A percentile compares a stretch with the other conserved stretches of the same genome.
Evolutionary conservation across 2,329 filamentous ascomycete genomes (phyloP).

Genomic region (Pseudocercospora pini-densiflorae): DNA sequence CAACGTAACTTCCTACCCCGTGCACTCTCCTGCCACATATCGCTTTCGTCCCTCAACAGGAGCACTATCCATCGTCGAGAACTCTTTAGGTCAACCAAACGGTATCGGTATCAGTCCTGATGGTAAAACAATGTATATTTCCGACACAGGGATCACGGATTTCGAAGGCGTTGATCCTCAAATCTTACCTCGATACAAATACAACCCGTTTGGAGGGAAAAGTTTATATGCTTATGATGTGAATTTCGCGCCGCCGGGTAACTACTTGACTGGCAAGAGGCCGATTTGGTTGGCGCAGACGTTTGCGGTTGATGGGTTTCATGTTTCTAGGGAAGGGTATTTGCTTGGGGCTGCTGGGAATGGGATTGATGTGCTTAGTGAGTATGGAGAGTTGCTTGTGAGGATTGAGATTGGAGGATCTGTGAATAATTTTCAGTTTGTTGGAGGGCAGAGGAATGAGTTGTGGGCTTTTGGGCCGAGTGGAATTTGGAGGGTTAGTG

Average conservation of each 20-base stretch:
- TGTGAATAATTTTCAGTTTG: conserved; percentile 31
- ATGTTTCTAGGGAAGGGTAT: conserved; percentile 28
- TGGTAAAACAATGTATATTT: conserved; percentile 50
- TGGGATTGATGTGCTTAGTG: conserved; percentile 28
- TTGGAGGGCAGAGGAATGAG: conserved; percentile 21
- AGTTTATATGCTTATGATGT: conserved; percentile 29
- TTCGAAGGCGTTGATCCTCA: conserved; percentile 9
- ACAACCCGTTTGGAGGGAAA: conserved; percentile 23
- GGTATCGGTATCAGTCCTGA: conserved; percentile 52
- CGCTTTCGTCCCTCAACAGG: conserved; percentile 49
- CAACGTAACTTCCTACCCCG: conserved; percentile 27
- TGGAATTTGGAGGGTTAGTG: conserved; percentile 24
- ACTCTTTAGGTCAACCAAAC: conserved; percentile 49
- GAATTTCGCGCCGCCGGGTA: conserved; percentile 20
- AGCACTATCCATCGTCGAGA: conserved; percentile 47
- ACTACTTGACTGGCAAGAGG: conserved; percentile 26
- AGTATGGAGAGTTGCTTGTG: conserved; percentile 26
- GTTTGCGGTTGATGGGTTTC: conserved; percentile 28
- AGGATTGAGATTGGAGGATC: conserved; percentile 28
- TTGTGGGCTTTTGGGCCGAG: conserved; percentile 29
- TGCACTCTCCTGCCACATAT: conserved; percentile 40
- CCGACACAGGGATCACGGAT: conserved; percentile 42
- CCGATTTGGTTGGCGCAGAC: conserved; percentile 28
- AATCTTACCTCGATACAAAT: conserved; percentile 17
- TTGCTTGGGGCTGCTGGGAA: conserved; percentile 27